phyloP scores from a whole-genome alignment of 129 eudicot genomes.

The Calendula officinalis region DNA sequence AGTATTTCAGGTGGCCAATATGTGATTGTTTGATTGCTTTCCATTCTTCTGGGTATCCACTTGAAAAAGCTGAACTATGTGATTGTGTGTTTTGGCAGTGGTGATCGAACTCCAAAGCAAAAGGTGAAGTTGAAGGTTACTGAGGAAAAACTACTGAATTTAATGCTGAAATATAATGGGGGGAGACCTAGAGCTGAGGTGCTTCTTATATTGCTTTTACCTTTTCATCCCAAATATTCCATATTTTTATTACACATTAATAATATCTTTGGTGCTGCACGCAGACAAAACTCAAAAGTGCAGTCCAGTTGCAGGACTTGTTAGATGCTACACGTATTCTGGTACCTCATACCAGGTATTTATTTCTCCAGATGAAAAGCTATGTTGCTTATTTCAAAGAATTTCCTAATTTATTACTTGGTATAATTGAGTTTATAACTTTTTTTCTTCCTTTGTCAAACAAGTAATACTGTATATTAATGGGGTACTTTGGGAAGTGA shows the following conservation, averaged over 20 bases:
- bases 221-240: not conserved
- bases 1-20: constrained; percentile 81
- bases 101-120: constrained; percentile 98
- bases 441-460: constrained; percentile 10
- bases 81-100: constrained; percentile 52
- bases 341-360: constrained; percentile 72
- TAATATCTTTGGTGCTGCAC: constrained; percentile 20
- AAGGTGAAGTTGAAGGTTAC: constrained; percentile 96
- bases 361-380: constrained; percentile 3
- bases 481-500: constrained; percentile 47
- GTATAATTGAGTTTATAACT: constrained; percentile 5
- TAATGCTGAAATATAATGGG: constrained; percentile 91
- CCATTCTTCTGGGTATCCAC: constrained; percentile 91
- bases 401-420: constrained; percentile 5
- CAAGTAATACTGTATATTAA: constrained; percentile 18
- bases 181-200: constrained; percentile 95
- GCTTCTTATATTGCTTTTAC: constrained; percentile 17
- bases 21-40: constrained; percentile 97
- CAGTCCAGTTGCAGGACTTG: constrained; percentile 90
- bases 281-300: constrained; percentile 93
- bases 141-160: constrained; percentile 78
- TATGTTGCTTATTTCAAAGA: not conserved
- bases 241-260: constrained; percentile 2
- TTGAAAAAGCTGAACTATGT: constrained; percentile 89
- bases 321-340: constrained; percentile 81